These are phyloP conservation scores for Cystobasidium pallidum DNA, from an alignment of 1,284 basidiomycete species.

Conservation along the genomic window DNA sequence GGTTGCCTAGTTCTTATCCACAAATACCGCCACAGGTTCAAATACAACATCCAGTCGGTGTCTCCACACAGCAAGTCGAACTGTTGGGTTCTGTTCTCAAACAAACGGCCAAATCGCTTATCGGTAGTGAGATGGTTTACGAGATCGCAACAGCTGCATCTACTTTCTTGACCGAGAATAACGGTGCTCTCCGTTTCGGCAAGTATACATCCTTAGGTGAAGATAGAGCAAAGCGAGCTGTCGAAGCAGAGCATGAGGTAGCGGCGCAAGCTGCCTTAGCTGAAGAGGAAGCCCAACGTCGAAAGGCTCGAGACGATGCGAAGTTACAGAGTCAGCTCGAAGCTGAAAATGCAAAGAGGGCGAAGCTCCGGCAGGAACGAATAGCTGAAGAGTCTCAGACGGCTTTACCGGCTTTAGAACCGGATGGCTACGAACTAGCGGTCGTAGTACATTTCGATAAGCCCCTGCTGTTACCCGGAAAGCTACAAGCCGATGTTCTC, in stretches of 20 bases:
- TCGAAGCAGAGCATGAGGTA: slow-evolving; percentile 44
- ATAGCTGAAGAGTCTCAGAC: slow-evolving; percentile 28
- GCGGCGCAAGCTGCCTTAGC: slow-evolving; percentile 25
- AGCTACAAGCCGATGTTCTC: slow-evolving; percentile 29
- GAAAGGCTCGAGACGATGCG: slow-evolving; percentile 9
- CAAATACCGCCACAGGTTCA: slow-evolving; percentile 48
- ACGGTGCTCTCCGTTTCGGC: slow-evolving; percentile 47
- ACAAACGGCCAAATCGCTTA: slow-evolving; percentile 36
- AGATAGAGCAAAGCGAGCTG: slow-evolving; percentile 46
- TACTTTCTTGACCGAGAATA: slow-evolving; percentile 50
- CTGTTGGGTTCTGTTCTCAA: slow-evolving; percentile 39
- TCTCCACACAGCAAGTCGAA: slow-evolving; percentile 44
- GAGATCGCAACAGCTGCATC: slow-evolving; percentile 50
- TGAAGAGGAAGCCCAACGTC: slow-evolving; percentile 2
- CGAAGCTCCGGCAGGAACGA: slow-evolving; percentile 33
- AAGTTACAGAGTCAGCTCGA: slow-evolving; percentile 16
- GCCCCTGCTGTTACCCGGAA: slow-evolving; percentile 29
- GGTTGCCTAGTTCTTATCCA: slow-evolving; percentile 50
- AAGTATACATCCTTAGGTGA: slow-evolving; percentile 48
- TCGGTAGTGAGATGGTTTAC: slow-evolving; percentile 51
- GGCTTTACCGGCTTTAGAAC: neutral
- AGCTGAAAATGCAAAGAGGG: neutral
- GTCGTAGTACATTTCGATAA: slow-evolving; percentile 28
- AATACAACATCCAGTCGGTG: slow-evolving; percentile 46
- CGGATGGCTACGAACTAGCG: slow-evolving; percentile 14